phyloP scores from a whole-genome alignment of 1,139 yeast species.

The Debaryomyces nepalensis region DNA sequence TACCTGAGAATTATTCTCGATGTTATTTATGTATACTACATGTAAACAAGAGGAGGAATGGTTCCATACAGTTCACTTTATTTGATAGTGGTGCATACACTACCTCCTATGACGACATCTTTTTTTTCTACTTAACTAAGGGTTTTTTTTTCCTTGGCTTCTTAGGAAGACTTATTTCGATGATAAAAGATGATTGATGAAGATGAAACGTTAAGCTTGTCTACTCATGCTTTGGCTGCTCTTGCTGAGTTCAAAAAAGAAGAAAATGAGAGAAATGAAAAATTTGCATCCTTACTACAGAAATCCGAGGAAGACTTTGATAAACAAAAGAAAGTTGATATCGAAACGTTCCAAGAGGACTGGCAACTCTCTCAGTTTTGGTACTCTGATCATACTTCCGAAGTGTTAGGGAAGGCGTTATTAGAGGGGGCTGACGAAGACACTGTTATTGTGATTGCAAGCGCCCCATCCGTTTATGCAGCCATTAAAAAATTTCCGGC shows the following conservation, averaged over 20 bases:
- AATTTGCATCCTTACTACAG: slow-evolving; percentile 60
- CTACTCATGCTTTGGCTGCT: slow-evolving; percentile 78
- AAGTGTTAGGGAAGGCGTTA: slow-evolving; percentile 65
- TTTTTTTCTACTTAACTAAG: slow-evolving; percentile 5
- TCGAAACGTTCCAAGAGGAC: slow-evolving; percentile 79
- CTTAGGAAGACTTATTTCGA: neutral
- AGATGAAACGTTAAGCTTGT: slow-evolving; percentile 53
- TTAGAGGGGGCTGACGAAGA: slow-evolving; percentile 74
- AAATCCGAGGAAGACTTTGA: slow-evolving; percentile 62
- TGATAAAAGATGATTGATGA: slow-evolving; percentile 35
- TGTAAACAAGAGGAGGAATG: slow-evolving; percentile 11
- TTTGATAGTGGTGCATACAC: slow-evolving; percentile 1
- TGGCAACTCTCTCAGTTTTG: slow-evolving; percentile 95
- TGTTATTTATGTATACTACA: slow-evolving; percentile 2
- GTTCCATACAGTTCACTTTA: slow-evolving; percentile 1
- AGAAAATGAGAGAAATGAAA: slow-evolving; percentile 61
- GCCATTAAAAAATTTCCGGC: slow-evolving; percentile 64
- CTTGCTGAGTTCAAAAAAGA: slow-evolving; percentile 72
- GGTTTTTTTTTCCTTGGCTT: neutral
- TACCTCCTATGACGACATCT: slow-evolving; percentile 8
- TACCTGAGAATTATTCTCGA: neutral
- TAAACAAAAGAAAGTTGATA: slow-evolving; percentile 36
- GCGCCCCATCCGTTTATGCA: slow-evolving; percentile 93
- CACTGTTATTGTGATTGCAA: slow-evolving; percentile 74
- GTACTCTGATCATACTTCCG: slow-evolving; percentile 79